These are phyloP conservation scores for Aphanomyces cochlioides DNA, from an alignment of 352 stramenopile genomes.

Conservation along the genomic window DNA sequence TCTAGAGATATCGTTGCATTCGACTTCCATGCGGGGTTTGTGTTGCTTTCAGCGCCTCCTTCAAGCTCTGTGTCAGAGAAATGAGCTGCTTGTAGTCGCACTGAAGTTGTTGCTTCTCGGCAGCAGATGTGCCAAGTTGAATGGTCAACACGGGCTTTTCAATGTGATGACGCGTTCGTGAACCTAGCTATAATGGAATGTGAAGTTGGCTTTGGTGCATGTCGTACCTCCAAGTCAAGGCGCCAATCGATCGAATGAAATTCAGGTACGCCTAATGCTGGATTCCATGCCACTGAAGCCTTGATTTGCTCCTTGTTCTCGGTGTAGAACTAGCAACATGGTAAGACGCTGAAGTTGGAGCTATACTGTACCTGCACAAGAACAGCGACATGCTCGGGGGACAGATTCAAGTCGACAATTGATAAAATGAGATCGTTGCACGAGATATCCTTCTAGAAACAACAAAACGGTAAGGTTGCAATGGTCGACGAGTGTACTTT, in stretches of 20 bases:
- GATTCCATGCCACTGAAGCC: constrained; percentile 43
- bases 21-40: constrained; percentile 64
- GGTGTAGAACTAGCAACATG: constrained; percentile 44
- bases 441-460: constrained; percentile 42
- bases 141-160: constrained; percentile 71
- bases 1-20: constrained; percentile 56
- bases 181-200: constrained; percentile 43
- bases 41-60: constrained; percentile 62
- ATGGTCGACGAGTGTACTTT: constrained; percentile 40
- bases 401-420: constrained; percentile 47
- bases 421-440: constrained; percentile 42
- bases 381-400: constrained; percentile 41
- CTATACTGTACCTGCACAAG: constrained; percentile 42
- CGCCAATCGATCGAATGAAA: constrained; percentile 73
- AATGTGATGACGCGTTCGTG: constrained; percentile 54
- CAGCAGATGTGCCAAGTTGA: constrained; percentile 42
- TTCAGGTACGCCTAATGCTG: constrained; percentile 42
- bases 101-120: constrained; percentile 26
- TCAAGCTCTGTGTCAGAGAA: constrained; percentile 55
- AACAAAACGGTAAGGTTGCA: background rate
- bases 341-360: background rate
- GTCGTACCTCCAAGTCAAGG: constrained; percentile 71
- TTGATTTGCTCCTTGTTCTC: constrained; percentile 51
- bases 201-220: background rate
- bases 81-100: constrained; percentile 39